Base-by-base conservation (phyloP, 148 eudicot species). In the Rhododendron ovatum region DNA sequence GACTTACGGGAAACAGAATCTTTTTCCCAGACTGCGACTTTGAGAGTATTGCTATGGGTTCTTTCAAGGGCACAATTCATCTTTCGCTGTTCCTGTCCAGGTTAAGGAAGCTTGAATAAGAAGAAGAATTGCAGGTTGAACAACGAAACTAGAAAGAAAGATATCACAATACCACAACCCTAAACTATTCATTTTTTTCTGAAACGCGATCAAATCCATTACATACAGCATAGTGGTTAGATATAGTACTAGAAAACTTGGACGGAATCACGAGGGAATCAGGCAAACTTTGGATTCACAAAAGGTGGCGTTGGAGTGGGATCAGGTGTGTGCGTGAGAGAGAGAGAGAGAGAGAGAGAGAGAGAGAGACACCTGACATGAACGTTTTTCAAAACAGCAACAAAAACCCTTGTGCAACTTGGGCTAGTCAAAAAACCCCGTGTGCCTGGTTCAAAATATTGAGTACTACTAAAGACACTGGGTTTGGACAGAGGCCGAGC, bases 21-120 rank as follows among this genome's bases (percentile, higher is more conserved):
- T 18, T 55, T 61, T 61, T 48, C 83, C 45, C 41, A 6, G n/a
- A 47, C 86, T 22, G 41, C 33, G 84, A 84, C 5, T 79, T 84
- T 80, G 33, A 39, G 83, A 37, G 55, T 48, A 35, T 65, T 39
- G 71, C 45, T 51, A 67, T 53, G 28, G 65, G 81, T 84, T 67
- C 57, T 83, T 87, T 33, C 24, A 24, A 63, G n/a, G 65, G 83
- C 77, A 83, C 33, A 35, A 65, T 82, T 53, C 88, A 86, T 86
- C 85, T 45, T 82, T 82, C 26, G 53, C 26, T 17, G 61, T 82
- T 81, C 48, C 85, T 82, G 57, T 45, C 7, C 41, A 81, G 43
- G 78, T 76, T 37, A 57, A 73, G 73, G 61, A 83, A 6, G 76
- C 47, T 39, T 14, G 17, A 43, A 35, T 63, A 35, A 87, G 45